A percentile compares a stretch with the other conserved stretches of the same genome.
phyloP scores from a whole-genome alignment of 345 rosid species.

The Lumnitzera littorea region DNA sequence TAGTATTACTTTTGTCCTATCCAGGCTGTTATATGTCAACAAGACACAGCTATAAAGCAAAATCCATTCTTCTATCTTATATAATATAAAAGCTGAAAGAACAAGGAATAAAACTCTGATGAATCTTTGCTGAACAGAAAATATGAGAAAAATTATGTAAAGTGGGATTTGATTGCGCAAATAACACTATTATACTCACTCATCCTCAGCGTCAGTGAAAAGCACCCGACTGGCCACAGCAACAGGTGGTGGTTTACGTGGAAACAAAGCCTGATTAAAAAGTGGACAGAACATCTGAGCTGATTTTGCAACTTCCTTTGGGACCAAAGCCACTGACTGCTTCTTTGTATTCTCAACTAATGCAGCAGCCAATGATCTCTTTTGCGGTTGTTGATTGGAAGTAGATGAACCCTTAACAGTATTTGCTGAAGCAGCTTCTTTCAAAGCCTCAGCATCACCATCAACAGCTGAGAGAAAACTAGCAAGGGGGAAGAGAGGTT shows the following conservation, averaged over 20 bases:
- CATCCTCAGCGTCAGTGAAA: constrained; percentile 94
- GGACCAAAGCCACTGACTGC: constrained; percentile 79
- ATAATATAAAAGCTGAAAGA: neutral
- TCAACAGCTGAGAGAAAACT: constrained; percentile 21
- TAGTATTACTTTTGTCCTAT: too few species aligned
- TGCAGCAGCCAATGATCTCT: constrained; percentile 79
- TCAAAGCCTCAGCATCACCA: constrained; percentile 30
- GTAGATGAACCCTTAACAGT: constrained; percentile 22
- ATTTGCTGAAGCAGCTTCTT: constrained; percentile 20
- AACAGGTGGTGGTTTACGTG: constrained; percentile 78
- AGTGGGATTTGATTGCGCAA: too few species aligned
- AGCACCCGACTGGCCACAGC: constrained; percentile 75
- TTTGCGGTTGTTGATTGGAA: constrained; percentile 40
- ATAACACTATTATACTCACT: constrained; percentile 37
- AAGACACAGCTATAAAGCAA: too few species aligned
- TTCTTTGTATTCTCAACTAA: constrained; percentile 78
- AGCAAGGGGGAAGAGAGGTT: constrained; percentile 64
- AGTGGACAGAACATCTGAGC: constrained; percentile 53
- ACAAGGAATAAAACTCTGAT: neutral
- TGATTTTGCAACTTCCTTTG: constrained; percentile 68
- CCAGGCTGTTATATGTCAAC: too few species aligned
- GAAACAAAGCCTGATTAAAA: constrained; percentile 67
- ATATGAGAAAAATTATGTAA: neutral
- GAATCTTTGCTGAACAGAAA: too few species aligned
- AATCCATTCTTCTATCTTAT: constrained; percentile 5